Conservation (phyloP, 306 rosid genomes). For the Cicer yamashitae region DNA sequence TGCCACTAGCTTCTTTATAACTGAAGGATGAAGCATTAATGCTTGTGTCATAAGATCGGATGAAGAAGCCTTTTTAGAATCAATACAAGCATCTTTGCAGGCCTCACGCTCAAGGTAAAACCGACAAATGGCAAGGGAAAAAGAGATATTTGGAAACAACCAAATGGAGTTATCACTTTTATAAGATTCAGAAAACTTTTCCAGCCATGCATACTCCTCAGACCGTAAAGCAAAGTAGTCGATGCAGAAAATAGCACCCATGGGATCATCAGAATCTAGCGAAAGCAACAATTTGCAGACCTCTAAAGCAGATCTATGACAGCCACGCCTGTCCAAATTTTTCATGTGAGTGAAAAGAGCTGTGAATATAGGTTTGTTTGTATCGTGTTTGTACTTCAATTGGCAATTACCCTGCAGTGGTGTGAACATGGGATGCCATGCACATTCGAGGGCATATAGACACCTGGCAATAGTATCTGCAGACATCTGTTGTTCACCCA, state of each 20-base stretch:
- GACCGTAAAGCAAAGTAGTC: constrained; percentile 91
- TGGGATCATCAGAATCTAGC: constrained; percentile 88
- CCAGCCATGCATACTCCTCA: constrained; percentile 93
- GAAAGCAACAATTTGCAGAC: constrained; percentile 93
- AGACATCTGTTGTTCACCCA: constrained; percentile 91
- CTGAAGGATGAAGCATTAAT: constrained; percentile 93
- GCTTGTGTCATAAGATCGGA: constrained; percentile 95
- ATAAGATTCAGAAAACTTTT: constrained; percentile 80
- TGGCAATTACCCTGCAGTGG: constrained; percentile 89
- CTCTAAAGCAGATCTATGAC: constrained; percentile 96
- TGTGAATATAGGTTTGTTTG: constrained; percentile 72
- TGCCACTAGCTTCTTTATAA: constrained; percentile 73
- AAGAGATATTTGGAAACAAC: constrained; percentile 92
- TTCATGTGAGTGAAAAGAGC: constrained; percentile 90
- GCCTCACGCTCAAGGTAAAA: constrained; percentile 74
- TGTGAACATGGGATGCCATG: constrained; percentile 91
- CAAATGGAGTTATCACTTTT: constrained; percentile 82
- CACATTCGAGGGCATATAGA: constrained; percentile 91
- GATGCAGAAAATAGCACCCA: constrained; percentile 88
- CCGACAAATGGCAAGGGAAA: constrained; percentile 85
- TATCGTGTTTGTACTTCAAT: constrained; percentile 74
- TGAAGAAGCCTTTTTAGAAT: constrained; percentile 65
- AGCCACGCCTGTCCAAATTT: constrained; percentile 91
- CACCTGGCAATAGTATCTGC: constrained; percentile 83
- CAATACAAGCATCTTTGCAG: constrained; percentile 44